Base-by-base conservation (phyloP, 192 early-diverging fungal species). In the Gryganskiella cystojenkinii region DNA sequence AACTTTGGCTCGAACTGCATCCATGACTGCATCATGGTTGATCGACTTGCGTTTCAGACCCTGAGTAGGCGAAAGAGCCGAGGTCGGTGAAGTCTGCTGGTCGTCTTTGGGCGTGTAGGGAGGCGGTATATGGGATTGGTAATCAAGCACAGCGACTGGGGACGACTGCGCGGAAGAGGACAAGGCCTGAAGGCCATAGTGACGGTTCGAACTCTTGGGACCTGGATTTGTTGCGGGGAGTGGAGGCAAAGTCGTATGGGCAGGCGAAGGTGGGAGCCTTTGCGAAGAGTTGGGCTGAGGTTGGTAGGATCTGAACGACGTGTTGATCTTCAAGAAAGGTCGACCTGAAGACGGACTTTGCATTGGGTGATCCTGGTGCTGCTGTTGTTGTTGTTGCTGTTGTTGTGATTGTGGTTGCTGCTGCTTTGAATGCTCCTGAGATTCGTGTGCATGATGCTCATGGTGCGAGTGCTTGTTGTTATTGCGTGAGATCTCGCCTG, bases 11-110 rank as follows among this genome's bases (percentile, higher is more conserved):
- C 82, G 66, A 20, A 83, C 61, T 5, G 82, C 82, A 35, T 83
- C 82, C 82, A 83, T 83, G 35, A 83, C 69, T 22, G 78, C 78
- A 46, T 83, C 82, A 56, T 83, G 82, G 20, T 78, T 63, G 37
- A 83, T 70, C 7, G 61, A 83, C 61, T 76, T 83, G 33, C 63
- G 64, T 15, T 78, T 83, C 58, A 59, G 62, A 9, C 74, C 64
- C 45, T 33, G 47, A 15, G 67, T 69, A 13, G 74, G 74, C 34
- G 74, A 78, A 11, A 78, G 60, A 1, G 74, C 67, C 7, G 74
- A 78, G 2, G 74, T 78, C n/a, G 74, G 74, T 1, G 74, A 78
- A 14, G 53, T 47, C 46, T 69, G 61, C 8, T 40, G 37, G 13
- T 78, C 74, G 10, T 78, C 74, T 50, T 78, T 78, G 10, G 74